Conservation (phyloP, 306 rosid genomes). For the Quercus dentata region DNA sequence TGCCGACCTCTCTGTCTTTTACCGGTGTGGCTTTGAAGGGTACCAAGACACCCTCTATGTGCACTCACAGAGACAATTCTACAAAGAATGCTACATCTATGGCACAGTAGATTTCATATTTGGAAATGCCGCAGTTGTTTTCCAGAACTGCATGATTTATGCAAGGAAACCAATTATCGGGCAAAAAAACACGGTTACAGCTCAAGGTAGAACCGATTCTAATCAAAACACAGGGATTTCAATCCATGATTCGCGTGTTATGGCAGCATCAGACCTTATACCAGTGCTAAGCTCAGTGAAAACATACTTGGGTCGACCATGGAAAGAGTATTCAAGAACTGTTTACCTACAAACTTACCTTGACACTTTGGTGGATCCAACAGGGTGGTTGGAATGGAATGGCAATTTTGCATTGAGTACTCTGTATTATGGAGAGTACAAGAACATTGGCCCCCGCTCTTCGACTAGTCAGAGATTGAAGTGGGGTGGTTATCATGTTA, state of each 20-base stretch:
- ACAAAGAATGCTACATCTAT: conserved; percentile 47
- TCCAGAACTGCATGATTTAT: conserved; percentile 47
- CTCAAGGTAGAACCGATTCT: conserved; percentile 51
- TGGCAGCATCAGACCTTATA: conserved; percentile 33
- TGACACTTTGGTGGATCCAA: conserved; percentile 38
- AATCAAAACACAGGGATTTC: conserved; percentile 53
- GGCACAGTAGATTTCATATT: conserved; percentile 61
- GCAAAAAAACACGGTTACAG: conserved; percentile 40
- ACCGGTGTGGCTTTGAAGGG: conserved; percentile 52
- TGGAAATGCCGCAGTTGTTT: conserved; percentile 48
- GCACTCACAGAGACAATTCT: conserved; percentile 60
- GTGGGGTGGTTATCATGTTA: conserved; percentile 51
- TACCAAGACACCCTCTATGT: conserved; percentile 61
- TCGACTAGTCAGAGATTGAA: conserved; percentile 38
- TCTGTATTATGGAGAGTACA: conserved; percentile 56
- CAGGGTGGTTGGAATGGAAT: conserved; percentile 59
- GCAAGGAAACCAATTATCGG: conserved; percentile 43
- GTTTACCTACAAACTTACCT: conserved; percentile 34
- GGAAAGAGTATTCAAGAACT: conserved; percentile 50
- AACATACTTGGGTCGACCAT: conserved; percentile 52
- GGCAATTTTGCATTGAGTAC: conserved; percentile 45
- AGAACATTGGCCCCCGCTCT: conserved; percentile 44
- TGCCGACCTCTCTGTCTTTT: conserved; percentile 50
- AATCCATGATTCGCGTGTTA: conserved; percentile 39
- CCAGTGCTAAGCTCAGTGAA: conserved; percentile 25